Conservation (phyloP, 371 early-diverging fungal genomes). For the Mucor irregularis region DNA sequence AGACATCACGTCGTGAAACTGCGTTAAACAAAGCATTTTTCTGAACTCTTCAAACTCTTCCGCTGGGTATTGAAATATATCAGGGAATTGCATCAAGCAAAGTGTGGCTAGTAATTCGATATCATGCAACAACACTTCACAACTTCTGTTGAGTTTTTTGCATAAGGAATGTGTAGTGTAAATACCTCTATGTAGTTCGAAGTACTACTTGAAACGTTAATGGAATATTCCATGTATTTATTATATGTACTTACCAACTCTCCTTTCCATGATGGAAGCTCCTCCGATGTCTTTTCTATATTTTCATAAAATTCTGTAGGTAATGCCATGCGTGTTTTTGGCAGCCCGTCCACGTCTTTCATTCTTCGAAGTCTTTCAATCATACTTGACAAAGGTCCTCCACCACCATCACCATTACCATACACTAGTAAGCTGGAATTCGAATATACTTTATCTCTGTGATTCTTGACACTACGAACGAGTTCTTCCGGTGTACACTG, state of each 20-base stretch:
- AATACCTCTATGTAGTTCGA: constrained; percentile 94
- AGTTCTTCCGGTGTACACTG: constrained; percentile 41
- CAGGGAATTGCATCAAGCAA: constrained; percentile 27
- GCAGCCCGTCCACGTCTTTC: constrained; percentile 74
- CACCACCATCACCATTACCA: constrained; percentile 98
- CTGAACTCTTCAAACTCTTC: constrained; percentile 75
- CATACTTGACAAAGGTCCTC: constrained; percentile 86
- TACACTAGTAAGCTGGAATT: constrained; percentile 84
- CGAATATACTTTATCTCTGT: constrained; percentile 80
- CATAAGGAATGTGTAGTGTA: constrained; percentile 87
- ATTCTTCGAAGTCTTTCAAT: constrained; percentile 78
- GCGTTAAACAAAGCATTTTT: constrained; percentile 63
- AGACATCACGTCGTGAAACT: constrained; percentile 94
- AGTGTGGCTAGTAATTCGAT: constrained; percentile 72
- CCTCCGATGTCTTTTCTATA: constrained; percentile 65
- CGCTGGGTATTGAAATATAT: constrained; percentile 60
- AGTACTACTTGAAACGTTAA: constrained; percentile 56
- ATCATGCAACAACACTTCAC: constrained; percentile 80
- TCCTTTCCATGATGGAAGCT: constrained; percentile 87
- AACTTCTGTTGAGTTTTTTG: constrained; percentile 80
- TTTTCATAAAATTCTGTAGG: constrained; percentile 79
- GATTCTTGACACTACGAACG: constrained; percentile 67
- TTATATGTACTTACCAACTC: constrained; percentile 64
- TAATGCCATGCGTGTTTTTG: constrained; percentile 66
- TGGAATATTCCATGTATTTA: not conserved